A percentile compares a stretch with the other conserved stretches of the same genome.
These are phyloP conservation scores for Fraxinus dipetala DNA, from an alignment of 305 asterid species.

Conservation along the genomic window DNA sequence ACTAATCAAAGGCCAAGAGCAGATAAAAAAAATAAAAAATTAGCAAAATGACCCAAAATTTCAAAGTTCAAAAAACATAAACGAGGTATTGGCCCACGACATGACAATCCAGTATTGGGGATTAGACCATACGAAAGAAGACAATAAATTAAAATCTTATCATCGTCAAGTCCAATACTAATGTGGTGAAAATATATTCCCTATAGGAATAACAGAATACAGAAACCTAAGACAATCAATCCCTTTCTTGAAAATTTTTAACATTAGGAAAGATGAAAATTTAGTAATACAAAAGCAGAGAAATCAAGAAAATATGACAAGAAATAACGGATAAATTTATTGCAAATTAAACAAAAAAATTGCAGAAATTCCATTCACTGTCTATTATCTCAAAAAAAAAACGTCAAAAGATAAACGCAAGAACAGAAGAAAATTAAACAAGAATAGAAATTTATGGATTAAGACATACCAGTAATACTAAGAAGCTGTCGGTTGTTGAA, in stretches of 20 bases:
- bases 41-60: not conserved
- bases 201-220: not conserved
- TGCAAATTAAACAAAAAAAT: not conserved
- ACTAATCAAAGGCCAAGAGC: not conserved
- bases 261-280: not conserved
- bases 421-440: not conserved
- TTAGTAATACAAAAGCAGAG: not conserved
- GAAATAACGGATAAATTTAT: not conserved
- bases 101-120: not conserved
- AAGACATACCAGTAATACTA: not conserved
- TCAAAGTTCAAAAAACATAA: not conserved
- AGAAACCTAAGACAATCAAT: not conserved
- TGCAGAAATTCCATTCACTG: not conserved
- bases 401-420: not conserved
- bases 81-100: not conserved
- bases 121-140: not conserved
- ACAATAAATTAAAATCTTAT: not conserved
- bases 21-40: not conserved
- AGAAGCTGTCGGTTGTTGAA: not conserved
- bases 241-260: not conserved
- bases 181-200: not conserved
- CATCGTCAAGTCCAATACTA: not conserved
- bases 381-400: not conserved
- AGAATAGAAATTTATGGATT: not conserved
- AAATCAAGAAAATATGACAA: not conserved